Conservation (phyloP, 306 rosid species). For the Acacia acuminata region DNA sequence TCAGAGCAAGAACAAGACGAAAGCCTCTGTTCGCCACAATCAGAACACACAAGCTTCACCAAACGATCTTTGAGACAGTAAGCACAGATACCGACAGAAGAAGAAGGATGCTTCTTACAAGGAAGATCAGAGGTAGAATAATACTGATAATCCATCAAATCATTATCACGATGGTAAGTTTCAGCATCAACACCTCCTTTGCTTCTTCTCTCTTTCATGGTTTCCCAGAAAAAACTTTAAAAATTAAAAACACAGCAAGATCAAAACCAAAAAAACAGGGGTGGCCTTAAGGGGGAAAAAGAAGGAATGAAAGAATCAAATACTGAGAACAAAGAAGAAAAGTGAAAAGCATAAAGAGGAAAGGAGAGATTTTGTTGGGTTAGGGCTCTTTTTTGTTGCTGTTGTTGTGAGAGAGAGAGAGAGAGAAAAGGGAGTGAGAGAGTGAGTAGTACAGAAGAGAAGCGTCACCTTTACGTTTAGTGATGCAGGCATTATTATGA, state of each 20-base stretch:
- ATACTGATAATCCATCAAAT: conserved; percentile 67
- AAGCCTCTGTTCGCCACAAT: conserved; percentile 97
- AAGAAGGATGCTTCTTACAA: conserved; percentile 83
- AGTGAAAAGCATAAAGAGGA: conserved; percentile 23
- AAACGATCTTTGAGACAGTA: conserved; percentile 85
- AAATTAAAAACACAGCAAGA: background rate
- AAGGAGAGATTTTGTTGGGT: conserved; percentile 29
- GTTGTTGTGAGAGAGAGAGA: background rate
- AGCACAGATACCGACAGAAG: conserved; percentile 86
- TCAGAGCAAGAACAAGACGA: conserved; percentile 98
- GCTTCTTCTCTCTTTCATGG: conserved; percentile 79
- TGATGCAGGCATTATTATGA: conserved; percentile 74
- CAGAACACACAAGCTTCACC: conserved; percentile 81
- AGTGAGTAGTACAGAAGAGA: conserved; percentile 36
- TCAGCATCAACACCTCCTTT: conserved; percentile 59
- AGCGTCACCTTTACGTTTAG: conserved; percentile 90
- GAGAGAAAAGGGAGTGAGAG: background rate
- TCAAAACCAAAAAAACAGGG: background rate
- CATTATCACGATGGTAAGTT: conserved; percentile 29
- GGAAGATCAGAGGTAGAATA: conserved; percentile 69
- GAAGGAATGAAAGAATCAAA: conserved; percentile 21
- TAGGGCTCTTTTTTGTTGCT: background rate
- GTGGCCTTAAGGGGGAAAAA: background rate
- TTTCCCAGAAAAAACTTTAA: background rate
- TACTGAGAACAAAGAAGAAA: conserved; percentile 39